These are phyloP conservation scores for Spencermartinsiella ligniputridi DNA, from an alignment of 1,139 yeast genomes.

Conservation along the genomic window DNA sequence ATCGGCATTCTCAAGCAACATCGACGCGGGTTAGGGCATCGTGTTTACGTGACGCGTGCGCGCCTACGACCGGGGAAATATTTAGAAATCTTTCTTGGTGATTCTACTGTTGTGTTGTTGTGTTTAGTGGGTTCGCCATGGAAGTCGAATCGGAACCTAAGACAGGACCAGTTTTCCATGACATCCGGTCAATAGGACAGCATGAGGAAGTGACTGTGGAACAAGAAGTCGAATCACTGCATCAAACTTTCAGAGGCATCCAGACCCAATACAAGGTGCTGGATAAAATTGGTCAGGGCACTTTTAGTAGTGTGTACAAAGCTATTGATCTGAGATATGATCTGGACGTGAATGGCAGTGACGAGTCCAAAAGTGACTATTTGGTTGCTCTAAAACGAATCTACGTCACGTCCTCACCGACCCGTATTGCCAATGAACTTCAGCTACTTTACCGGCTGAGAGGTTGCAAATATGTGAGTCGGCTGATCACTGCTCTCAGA, in stretches of 20 bases:
- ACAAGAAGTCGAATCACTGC: constrained; percentile 1
- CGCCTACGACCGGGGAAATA: too few relatives aligned
- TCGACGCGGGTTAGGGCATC: neutral
- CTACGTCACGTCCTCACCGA: constrained; percentile 93
- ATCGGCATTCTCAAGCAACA: too few relatives aligned
- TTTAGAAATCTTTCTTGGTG: too few relatives aligned
- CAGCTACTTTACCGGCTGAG: constrained; percentile 60
- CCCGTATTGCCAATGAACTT: constrained; percentile 82
- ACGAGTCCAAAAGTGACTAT: constrained; percentile 34
- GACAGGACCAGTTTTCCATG: neutral
- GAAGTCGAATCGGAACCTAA: neutral
- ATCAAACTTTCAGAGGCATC: constrained; percentile 54
- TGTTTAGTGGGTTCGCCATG: too few relatives aligned
- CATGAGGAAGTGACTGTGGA: neutral
- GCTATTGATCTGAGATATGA: constrained; percentile 59
- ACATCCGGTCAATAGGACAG: neutral
- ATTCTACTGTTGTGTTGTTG: neutral
- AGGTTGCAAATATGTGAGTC: constrained; percentile 75
- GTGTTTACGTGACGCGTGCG: neutral
- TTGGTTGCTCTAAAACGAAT: constrained; percentile 89
- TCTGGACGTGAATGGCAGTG: constrained; percentile 28
- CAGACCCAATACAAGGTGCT: constrained; percentile 58
- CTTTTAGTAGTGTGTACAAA: constrained; percentile 85
- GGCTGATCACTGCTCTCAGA: constrained; percentile 81
- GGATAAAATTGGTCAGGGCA: constrained; percentile 93